A percentile compares a stretch with the other conserved stretches of the same genome.
phyloP scores from a whole-genome alignment of 2,329 filamentous ascomycete genomes.

The Epichloe coenophiala region DNA sequence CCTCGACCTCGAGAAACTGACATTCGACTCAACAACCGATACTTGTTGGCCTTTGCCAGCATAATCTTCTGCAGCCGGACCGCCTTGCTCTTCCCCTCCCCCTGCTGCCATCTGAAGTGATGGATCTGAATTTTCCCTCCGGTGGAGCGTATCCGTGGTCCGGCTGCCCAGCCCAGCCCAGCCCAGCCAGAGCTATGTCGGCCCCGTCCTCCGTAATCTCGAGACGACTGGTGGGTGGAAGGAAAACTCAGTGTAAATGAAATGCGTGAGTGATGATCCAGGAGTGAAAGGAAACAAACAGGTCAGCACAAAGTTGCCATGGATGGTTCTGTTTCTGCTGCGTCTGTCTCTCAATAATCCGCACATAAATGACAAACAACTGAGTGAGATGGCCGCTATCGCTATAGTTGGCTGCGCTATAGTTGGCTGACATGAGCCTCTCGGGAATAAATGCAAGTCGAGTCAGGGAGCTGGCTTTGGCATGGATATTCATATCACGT shows the following conservation, averaged over 20 bases:
- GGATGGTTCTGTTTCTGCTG: no score
- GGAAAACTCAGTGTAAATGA: neutral
- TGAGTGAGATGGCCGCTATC: neutral
- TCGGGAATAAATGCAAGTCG: neutral
- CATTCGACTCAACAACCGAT: neutral
- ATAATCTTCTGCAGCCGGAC: neutral
- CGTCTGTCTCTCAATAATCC: no score
- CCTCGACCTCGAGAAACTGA: neutral
- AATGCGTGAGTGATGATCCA: neutral
- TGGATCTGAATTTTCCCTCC: neutral
- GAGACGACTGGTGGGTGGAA: neutral
- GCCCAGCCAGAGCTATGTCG: neutral
- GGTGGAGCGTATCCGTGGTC: neutral
- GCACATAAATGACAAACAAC: neutral
- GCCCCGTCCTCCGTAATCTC: no score
- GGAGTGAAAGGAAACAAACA: no score
- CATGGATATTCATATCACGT: neutral
- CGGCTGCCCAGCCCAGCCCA: neutral
- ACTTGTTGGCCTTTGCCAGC: neutral
- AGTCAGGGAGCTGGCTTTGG: neutral
- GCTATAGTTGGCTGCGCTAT: neutral
- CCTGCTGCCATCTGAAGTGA: constrained; percentile 1
- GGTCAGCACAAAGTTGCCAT: no score
- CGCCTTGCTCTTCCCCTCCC: neutral
- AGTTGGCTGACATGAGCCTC: neutral